These are phyloP conservation scores for Catharanthus roseus DNA, from an alignment of 257 asterid genomes.

Conservation along the genomic window DNA sequence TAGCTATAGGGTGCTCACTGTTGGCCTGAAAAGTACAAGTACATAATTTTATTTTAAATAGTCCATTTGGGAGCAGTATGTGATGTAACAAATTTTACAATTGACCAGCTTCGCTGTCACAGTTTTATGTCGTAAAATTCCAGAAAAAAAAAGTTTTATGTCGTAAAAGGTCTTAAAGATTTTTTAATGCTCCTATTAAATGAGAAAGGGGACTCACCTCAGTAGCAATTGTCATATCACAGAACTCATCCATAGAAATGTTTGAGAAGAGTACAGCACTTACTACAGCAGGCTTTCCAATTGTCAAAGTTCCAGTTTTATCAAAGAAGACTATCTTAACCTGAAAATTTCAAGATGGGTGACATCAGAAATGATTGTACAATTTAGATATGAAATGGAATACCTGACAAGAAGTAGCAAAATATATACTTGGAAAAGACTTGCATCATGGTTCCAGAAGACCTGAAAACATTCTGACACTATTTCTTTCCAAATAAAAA, in stretches of 20 bases:
- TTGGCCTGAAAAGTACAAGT: slow-evolving; percentile 45
- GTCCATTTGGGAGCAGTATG: neutral
- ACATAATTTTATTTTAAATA: too few species aligned
- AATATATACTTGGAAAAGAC: neutral
- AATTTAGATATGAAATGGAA: neutral
- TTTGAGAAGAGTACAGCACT: slow-evolving; percentile 68
- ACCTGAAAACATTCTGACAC: neutral
- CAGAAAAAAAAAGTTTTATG: too few species aligned
- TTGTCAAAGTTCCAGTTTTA: slow-evolving; percentile 87
- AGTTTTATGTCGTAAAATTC: neutral
- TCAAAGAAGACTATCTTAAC: slow-evolving; percentile 79
- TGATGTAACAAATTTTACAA: neutral
- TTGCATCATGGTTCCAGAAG: neutral
- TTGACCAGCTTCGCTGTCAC: too few species aligned
- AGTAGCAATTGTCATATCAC: slow-evolving; percentile 77
- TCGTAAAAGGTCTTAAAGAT: neutral
- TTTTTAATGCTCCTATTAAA: neutral
- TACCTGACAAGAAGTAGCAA: neutral
- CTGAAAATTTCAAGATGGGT: slow-evolving; percentile 37
- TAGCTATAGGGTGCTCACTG: slow-evolving; percentile 95
- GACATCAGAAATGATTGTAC: neutral
- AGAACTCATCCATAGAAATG: slow-evolving; percentile 72
- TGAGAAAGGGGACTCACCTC: slow-evolving; percentile 53
- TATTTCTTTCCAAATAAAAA: too few species aligned
- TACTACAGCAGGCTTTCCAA: slow-evolving; percentile 90